phyloP scores from a whole-genome alignment of 345 rosid genomes.

The Acer yangbiense region DNA sequence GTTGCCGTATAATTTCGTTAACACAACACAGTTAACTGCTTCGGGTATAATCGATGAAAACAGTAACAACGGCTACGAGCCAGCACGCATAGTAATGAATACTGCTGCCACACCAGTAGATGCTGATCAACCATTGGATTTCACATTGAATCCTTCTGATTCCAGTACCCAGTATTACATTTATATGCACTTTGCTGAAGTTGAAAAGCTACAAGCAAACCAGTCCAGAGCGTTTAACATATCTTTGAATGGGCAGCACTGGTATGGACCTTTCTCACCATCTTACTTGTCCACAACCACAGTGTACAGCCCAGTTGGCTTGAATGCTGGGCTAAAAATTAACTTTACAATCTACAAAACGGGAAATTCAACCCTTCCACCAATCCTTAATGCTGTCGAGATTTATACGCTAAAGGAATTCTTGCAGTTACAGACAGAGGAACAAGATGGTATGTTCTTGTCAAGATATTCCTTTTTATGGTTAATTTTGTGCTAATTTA shows the following conservation, averaged over 20 bases:
- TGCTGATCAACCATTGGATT: constrained; percentile 22
- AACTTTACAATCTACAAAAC: constrained; percentile 4
- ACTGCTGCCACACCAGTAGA: constrained; percentile 37
- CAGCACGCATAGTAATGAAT: constrained; percentile 43
- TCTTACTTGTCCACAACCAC: constrained; percentile 13
- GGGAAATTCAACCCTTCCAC: not conserved
- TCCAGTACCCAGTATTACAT: constrained; percentile 11
- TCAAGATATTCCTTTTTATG: not conserved
- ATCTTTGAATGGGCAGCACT: constrained; percentile 1
- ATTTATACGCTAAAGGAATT: constrained; percentile 13
- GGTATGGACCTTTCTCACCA: constrained; percentile 3
- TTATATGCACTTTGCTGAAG: constrained; percentile 34
- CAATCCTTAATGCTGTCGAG: constrained; percentile 24
- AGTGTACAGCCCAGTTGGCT: not conserved
- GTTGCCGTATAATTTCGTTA: not conserved
- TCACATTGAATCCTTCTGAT: not conserved
- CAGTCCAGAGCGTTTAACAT: constrained; percentile 23
- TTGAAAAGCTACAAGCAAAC: constrained; percentile 25
- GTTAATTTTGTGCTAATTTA: not conserved
- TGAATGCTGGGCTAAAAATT: not conserved
- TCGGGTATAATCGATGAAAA: not conserved
- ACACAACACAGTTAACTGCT: constrained; percentile 15
- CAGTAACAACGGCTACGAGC: constrained; percentile 26
- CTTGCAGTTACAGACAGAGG: constrained; percentile 5
- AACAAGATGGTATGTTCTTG: constrained; percentile 23